phyloP scores from a whole-genome alignment of 2,329 filamentous ascomycete genomes.

The Dothiorella sarmentorum region DNA sequence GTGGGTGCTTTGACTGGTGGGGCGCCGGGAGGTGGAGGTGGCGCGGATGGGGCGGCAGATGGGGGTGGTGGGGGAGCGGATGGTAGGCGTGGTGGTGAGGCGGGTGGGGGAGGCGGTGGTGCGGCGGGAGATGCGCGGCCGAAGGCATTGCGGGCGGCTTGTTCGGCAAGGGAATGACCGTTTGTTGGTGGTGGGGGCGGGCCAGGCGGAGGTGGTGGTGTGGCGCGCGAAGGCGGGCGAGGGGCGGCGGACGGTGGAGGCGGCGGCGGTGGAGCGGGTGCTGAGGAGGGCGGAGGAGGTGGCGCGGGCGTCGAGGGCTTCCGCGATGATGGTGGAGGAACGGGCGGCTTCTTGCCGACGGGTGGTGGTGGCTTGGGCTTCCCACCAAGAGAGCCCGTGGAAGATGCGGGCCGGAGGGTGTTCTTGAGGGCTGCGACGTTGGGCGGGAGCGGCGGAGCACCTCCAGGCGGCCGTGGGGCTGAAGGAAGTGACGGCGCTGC shows the following conservation, averaged over 20 bases:
- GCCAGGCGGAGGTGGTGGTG: conserved; percentile 33
- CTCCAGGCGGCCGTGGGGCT: conserved; percentile 46
- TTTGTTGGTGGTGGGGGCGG: conserved; percentile 31
- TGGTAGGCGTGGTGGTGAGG: conserved; percentile 29
- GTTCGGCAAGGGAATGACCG: conserved; percentile 41
- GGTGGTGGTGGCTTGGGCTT: conserved; percentile 71
- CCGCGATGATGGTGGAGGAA: conserved; percentile 54
- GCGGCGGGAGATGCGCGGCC: conserved; percentile 40
- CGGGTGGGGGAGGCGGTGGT: conserved; percentile 37
- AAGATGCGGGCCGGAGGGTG: conserved; percentile 50
- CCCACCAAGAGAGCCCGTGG: conserved; percentile 46
- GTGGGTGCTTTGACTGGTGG: conserved; percentile 27
- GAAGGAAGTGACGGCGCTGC: conserved; percentile 49
- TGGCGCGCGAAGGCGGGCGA: conserved; percentile 46
- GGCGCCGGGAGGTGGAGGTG: conserved; percentile 21
- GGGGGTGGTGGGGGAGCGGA: conserved; percentile 37
- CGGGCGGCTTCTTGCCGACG: conserved; percentile 68
- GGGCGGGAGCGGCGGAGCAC: conserved; percentile 54
- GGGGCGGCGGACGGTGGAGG: conserved; percentile 52
- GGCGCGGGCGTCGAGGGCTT: conserved; percentile 55
- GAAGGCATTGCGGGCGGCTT: conserved; percentile 59
- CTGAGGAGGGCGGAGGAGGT: conserved; percentile 38
- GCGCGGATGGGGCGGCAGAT: conserved; percentile 27
- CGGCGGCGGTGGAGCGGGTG: conserved; percentile 50
- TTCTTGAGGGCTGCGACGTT: conserved; percentile 50